Evolutionary conservation across 2,329 filamentous ascomycete genomes (phyloP).

Genomic region (Chaetomiaceae sp.): DNA sequence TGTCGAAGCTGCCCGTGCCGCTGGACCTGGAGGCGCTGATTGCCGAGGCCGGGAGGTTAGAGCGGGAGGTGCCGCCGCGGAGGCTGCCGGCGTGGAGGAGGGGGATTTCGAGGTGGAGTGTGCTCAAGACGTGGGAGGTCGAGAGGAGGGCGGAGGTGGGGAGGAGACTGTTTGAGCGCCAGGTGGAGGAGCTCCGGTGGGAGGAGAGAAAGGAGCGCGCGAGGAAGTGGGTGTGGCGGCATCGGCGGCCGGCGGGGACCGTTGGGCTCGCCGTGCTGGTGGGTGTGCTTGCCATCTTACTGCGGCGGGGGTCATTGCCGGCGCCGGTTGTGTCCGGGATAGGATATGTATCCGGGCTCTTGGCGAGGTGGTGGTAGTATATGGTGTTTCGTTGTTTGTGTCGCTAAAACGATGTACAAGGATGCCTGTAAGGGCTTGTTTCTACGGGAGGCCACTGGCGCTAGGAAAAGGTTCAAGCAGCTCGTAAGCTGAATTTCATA

Average conservation of each 20-base stretch:
- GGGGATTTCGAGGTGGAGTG: constrained; percentile 67
- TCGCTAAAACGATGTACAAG: background rate
- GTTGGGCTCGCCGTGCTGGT: constrained; percentile 60
- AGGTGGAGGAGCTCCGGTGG: constrained; percentile 65
- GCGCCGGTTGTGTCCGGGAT: constrained; percentile 10
- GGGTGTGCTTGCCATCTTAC: constrained; percentile 61
- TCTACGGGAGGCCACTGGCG: background rate
- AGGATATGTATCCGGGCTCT: constrained; percentile 14
- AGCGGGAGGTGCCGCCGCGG: constrained; percentile 63
- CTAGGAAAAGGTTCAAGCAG: background rate
- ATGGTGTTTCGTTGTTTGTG: background rate
- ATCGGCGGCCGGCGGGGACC: constrained; percentile 58
- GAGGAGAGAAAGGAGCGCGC: constrained; percentile 52
- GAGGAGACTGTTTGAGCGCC: constrained; percentile 59
- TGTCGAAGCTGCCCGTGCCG: constrained; percentile 78
- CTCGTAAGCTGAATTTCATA: too few species aligned
- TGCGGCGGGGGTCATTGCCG: constrained; percentile 39
- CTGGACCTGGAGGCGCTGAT: constrained; percentile 78
- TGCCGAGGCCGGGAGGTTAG: constrained; percentile 56
- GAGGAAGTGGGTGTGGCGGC: constrained; percentile 50
- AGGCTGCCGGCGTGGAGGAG: constrained; percentile 64
- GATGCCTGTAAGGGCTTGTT: background rate
- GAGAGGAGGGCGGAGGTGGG: constrained; percentile 65
- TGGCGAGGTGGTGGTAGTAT: constrained; percentile 16
- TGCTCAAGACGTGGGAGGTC: constrained; percentile 68